These are phyloP conservation scores for Alternaria triticina DNA, from an alignment of 2,329 filamentous ascomycete species.

Conservation along the genomic window DNA sequence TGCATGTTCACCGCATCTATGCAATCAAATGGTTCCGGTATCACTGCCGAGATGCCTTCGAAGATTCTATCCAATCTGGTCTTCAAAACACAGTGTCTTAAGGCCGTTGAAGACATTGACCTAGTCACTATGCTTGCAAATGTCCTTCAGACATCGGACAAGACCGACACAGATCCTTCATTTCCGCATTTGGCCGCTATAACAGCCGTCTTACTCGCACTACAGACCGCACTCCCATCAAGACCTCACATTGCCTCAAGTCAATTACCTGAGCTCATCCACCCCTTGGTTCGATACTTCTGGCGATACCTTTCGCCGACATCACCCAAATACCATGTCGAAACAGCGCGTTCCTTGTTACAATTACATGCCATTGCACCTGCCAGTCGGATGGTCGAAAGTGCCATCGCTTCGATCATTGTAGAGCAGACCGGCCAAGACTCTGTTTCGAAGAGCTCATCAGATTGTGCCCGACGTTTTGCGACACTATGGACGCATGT, in stretches of 20 bases:
- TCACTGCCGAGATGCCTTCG: slow-evolving; percentile 38
- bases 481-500: slow-evolving; percentile 83
- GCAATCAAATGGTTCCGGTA: slow-evolving; percentile 8
- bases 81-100: slow-evolving; percentile 36
- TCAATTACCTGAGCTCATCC: slow-evolving; percentile 69
- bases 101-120: slow-evolving; percentile 35
- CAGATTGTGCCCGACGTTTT: slow-evolving; percentile 72
- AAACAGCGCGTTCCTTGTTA: slow-evolving; percentile 86
- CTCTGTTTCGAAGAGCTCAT: not conserved
- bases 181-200: slow-evolving; percentile 43
- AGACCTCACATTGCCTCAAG: slow-evolving; percentile 38
- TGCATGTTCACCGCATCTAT: slow-evolving; percentile 35
- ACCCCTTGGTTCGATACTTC: slow-evolving; percentile 71
- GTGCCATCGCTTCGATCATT: slow-evolving; percentile 74
- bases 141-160: slow-evolving; percentile 18
- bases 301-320: slow-evolving; percentile 84
- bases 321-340: slow-evolving; percentile 91
- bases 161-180: slow-evolving; percentile 12
- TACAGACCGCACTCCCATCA: slow-evolving; percentile 36
- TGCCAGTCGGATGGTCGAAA: slow-evolving; percentile 77
- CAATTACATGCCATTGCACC: slow-evolving; percentile 77
- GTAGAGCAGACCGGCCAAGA: slow-evolving; percentile 14
- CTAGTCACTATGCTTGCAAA: slow-evolving; percentile 32
- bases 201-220: slow-evolving; percentile 39
- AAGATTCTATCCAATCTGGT: slow-evolving; percentile 43